These are phyloP conservation scores for Albifimbria verrucaria DNA, from an alignment of 2,329 filamentous ascomycete species.

Conservation along the genomic window DNA sequence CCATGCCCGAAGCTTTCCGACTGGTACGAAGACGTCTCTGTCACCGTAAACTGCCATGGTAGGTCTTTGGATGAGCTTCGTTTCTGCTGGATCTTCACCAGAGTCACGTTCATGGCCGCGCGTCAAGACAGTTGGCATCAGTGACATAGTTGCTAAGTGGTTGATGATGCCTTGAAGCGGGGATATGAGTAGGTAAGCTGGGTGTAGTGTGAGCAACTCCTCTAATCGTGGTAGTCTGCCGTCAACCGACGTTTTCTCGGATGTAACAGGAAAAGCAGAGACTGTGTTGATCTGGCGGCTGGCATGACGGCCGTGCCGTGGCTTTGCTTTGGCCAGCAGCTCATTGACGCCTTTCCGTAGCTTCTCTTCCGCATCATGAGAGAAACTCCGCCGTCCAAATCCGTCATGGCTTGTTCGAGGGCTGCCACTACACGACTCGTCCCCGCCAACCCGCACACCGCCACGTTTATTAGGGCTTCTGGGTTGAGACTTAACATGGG, in stretches of 20 bases:
- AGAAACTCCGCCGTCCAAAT: constrained; percentile 28
- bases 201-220: constrained; percentile 32
- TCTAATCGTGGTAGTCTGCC: constrained; percentile 27
- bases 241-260: constrained; percentile 18
- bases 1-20: constrained; percentile 66
- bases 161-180: constrained; percentile 61
- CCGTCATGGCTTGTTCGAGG: constrained; percentile 37
- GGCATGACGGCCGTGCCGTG: constrained; percentile 9
- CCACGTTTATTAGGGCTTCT: constrained; percentile 24
- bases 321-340: constrained; percentile 38
- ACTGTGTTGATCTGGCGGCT: constrained; percentile 11
- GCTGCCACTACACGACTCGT: constrained; percentile 34
- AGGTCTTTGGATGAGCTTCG: constrained; percentile 54
- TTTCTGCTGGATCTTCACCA: constrained; percentile 36
- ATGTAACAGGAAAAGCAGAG: constrained; percentile 5
- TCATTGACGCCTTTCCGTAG: constrained; percentile 46
- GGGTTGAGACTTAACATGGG: constrained; percentile 18
- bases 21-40: constrained; percentile 69
- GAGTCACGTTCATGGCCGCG: constrained; percentile 16
- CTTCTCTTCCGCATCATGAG: constrained; percentile 44
- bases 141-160: constrained; percentile 60
- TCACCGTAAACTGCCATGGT: constrained; percentile 74
- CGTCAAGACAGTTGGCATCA: constrained; percentile 32
- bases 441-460: constrained; percentile 48
- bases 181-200: constrained; percentile 64